These are phyloP conservation scores for Gyromitra esculenta DNA, from an alignment of 2,329 filamentous ascomycete species.

Conservation along the genomic window DNA sequence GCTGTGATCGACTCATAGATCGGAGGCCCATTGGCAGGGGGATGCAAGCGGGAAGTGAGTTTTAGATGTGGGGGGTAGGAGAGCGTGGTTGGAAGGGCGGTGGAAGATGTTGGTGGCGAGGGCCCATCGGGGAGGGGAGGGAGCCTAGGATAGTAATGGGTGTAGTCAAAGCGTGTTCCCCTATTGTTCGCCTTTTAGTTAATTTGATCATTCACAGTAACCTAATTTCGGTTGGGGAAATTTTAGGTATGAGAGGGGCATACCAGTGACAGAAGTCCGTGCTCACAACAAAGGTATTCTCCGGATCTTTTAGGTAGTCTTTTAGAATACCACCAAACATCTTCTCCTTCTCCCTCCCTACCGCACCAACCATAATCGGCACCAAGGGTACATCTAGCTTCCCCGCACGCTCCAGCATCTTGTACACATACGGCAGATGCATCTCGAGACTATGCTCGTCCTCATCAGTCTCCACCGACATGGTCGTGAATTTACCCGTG, in stretches of 20 bases:
- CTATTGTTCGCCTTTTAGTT: conserved; percentile 24
- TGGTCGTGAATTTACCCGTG: conserved; percentile 69
- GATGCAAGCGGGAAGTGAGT: conserved; percentile 58
- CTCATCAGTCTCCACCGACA: conserved; percentile 74
- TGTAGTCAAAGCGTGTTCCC: conserved; percentile 82
- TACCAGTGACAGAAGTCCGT: conserved; percentile 97
- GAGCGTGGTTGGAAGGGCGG: conserved; percentile 56
- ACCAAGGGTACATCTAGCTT: conserved; percentile 74
- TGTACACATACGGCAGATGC: conserved; percentile 93
- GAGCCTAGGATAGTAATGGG: conserved; percentile 73
- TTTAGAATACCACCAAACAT: conserved; percentile 75
- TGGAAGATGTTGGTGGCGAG: conserved; percentile 60
- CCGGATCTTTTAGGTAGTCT: conserved; percentile 77
- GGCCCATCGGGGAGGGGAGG: conserved; percentile 62
- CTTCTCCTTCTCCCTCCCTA: conserved; percentile 72
- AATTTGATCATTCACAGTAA: background rate
- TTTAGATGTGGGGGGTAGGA: conserved; percentile 27
- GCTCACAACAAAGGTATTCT: conserved; percentile 85
- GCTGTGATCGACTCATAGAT: conserved; percentile 87
- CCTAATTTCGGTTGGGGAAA: background rate
- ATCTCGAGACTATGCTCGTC: conserved; percentile 95
- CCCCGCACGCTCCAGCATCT: conserved; percentile 67
- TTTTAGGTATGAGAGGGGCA: background rate
- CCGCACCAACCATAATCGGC: conserved; percentile 85
- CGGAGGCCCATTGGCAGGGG: conserved; percentile 62